Base-by-base conservation (phyloP, 2,329 filamentous ascomycete species). In the Penicillium sp. region DNA sequence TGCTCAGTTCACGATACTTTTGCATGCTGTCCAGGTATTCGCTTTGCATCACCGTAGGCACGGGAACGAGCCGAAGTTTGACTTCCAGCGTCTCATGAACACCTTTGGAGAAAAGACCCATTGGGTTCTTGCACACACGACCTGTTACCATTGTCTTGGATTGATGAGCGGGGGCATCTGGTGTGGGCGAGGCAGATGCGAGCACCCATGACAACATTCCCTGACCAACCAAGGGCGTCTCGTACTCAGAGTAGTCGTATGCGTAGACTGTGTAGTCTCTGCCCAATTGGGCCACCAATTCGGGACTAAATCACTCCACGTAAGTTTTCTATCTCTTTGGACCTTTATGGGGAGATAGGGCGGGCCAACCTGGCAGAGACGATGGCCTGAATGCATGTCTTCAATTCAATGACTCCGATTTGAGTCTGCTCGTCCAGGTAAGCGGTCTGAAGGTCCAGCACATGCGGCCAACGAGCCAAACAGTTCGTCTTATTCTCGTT, bases 181-280 rank as follows among this genome's bases (percentile, higher is more conserved):
- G 76, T 11, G 75, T 76, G 46, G 77, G 63, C 64, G 81, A 80
- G 45, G 79, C 70, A n/a, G 76, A 76, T 43, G 80, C 78, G 39
- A 97, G 76, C 24, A 85, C 82, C 80, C 86, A 86, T 34, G 93
- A 97, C 18, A 98, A 76, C 83, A 97, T 88, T 45, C 94, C 93
- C 69, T 98, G 91, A 24, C 93, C 93, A 25, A 96, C 91, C 47
- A 97, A 78, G 45, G 94, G 93, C 13, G 85, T 88, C 64, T 96
- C 90, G 55, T 88, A 87, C 71, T 98, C 93, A 9, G 93, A 96
- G 68, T 91, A 97, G 69, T 98, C 93, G 73, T 89, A 88, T 28
- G 91, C 90, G 70, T 98, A 98, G 48, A 98, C 84, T n/a, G 90
- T 93, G 71, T 93, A 98, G 72, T 98, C 90, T 68, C 81, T 73